phyloP scores from a whole-genome alignment of 2,329 filamentous ascomycete species.

The Diaporthe eres region DNA sequence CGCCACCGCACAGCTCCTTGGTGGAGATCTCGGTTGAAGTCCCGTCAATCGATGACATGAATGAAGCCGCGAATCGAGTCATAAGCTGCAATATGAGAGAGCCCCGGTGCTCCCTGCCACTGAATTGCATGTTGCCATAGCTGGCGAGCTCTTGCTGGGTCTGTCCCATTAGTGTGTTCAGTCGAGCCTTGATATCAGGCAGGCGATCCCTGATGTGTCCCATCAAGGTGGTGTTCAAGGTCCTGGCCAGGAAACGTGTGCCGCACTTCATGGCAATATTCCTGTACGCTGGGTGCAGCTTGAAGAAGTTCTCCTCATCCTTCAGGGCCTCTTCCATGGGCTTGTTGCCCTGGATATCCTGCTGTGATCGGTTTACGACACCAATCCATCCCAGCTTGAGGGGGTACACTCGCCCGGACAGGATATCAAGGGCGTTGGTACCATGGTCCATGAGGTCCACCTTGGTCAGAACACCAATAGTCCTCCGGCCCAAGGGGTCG shows the following conservation, averaged over 20 bases:
- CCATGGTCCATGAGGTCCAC: slow-evolving; percentile 99
- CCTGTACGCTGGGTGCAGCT: slow-evolving; percentile 94
- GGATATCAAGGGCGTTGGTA: slow-evolving; percentile 97
- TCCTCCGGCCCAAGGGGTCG: slow-evolving; percentile 96
- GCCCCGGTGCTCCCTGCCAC: slow-evolving; percentile 94
- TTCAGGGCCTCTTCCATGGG: slow-evolving; percentile 92
- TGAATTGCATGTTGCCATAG: slow-evolving; percentile 98
- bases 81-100: slow-evolving; percentile 96
- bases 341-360: slow-evolving; percentile 97
- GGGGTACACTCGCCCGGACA: slow-evolving; percentile 95
- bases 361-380: slow-evolving; percentile 97
- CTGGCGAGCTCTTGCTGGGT: slow-evolving; percentile 98
- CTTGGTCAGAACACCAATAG: slow-evolving; percentile 98
- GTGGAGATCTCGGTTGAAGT: slow-evolving; percentile 99
- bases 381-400: slow-evolving; percentile 98
- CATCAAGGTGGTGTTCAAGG: slow-evolving; percentile 96
- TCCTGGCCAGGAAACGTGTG: slow-evolving; percentile 94
- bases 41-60: slow-evolving; percentile 98
- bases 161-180: slow-evolving; percentile 99
- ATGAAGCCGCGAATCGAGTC: slow-evolving; percentile 97
- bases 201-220: slow-evolving; percentile 93
- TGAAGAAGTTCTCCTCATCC: slow-evolving; percentile 95
- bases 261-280: slow-evolving; percentile 96
- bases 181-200: slow-evolving; percentile 96
- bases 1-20: slow-evolving; percentile 95